Conservation (phyloP, 768 basidiomycete genomes). For the Holtermanniella nyarrowii region DNA sequence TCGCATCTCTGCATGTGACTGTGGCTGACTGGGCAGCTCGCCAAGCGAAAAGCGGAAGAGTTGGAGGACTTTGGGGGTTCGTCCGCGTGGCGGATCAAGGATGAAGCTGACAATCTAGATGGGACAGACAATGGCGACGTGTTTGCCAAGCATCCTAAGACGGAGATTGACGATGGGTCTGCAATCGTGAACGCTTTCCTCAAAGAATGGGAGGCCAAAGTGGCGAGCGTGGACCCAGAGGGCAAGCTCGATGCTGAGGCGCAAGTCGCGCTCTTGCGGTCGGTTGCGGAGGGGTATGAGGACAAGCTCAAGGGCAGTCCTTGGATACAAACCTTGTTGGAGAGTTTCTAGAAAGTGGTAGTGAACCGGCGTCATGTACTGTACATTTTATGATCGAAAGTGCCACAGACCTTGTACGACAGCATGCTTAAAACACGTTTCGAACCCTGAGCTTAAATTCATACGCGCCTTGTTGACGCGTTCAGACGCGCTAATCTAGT, state of each 20-base stretch:
- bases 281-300: slow-evolving; percentile 56
- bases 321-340: slow-evolving; percentile 48
- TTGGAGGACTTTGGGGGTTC: slow-evolving; percentile 67
- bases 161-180: slow-evolving; percentile 67
- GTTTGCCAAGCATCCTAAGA: slow-evolving; percentile 47
- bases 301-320: slow-evolving; percentile 63
- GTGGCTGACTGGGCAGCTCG: slow-evolving; percentile 49
- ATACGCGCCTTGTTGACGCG: too few relatives aligned
- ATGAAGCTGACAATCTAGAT: slow-evolving; percentile 8
- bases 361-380: too few relatives aligned
- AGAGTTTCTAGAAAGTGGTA: slow-evolving; percentile 27
- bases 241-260: slow-evolving; percentile 45
- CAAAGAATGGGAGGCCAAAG: slow-evolving; percentile 52
- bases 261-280: slow-evolving; percentile 51
- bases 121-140: slow-evolving; percentile 38
- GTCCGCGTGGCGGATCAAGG: slow-evolving; percentile 31
- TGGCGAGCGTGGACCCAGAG: slow-evolving; percentile 47
- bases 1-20: background rate
- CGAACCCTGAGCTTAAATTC: too few relatives aligned
- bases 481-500: too few relatives aligned
- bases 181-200: slow-evolving; percentile 70
- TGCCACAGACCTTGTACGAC: too few relatives aligned
- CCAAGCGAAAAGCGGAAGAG: slow-evolving; percentile 84
- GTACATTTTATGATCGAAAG: too few relatives aligned
- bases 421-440: too few relatives aligned